Evolutionary conservation across 441 rosid genomes (phyloP), one percentile per base, ranked within the genome.

Genomic region (Erysimum cheiri): DNA sequence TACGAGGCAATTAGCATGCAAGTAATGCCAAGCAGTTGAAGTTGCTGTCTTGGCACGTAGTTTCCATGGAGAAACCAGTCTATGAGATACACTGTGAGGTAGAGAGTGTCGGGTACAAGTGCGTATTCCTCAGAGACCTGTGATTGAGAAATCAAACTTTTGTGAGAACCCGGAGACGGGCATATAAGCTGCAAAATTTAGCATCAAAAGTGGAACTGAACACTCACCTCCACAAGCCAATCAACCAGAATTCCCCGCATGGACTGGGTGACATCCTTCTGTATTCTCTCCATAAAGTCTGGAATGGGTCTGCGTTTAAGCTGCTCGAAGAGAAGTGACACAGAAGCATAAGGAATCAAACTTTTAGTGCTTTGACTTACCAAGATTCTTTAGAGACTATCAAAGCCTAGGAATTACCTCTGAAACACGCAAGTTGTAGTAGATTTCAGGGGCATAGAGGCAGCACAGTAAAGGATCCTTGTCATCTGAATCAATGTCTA

Each of bases 1-100:
- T 82, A 88, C 93, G 93, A 88, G 52, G 91, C 87, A 53, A 88
- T 82, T 19, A 88, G 80, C 88, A 86, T 86, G 83, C 89, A 88
- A 72, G 91, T 85, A 80, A 88, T 81, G 66, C 93, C 93, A 39
- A 88, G 87, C 63, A 88, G 79, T 76, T 88, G 91, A 60, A 88
- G 89, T 61, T 73, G 73, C 64, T 75, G 84, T 71, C 87, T 85
- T 75, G 81, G 79, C 14, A 85, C 70, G 65, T 83, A 85, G 75
- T 80, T 85, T 71, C 82, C 87, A 40, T 84, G 77, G 65, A 88
- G 91, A 76, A 79, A 88, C 81, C 85, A 69, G 61, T 88, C 94
- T 43, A 88, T 84, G 70, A 88, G 84, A 79, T 85, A 74, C 59
- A 88, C 87, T 12, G 91, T 80, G 44, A 81, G 85, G 74, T 85